These are phyloP conservation scores for Arthrobotrys musiformis DNA, from an alignment of 2,329 filamentous ascomycete genomes.

Conservation along the genomic window DNA sequence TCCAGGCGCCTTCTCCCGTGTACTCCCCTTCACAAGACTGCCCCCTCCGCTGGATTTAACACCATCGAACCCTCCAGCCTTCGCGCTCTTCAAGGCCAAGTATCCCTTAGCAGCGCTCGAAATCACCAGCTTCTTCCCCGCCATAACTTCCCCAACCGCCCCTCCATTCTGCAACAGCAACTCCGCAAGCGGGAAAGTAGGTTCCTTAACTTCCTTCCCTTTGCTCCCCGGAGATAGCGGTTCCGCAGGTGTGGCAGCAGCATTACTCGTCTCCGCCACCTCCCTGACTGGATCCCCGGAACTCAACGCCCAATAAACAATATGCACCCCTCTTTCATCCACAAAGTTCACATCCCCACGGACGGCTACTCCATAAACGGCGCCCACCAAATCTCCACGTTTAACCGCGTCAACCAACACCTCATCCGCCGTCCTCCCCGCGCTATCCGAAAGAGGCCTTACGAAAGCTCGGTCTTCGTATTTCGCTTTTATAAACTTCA, in stretches of 20 bases:
- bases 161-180: conserved; percentile 93
- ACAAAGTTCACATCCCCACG: conserved; percentile 85
- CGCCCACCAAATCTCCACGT: conserved; percentile 92
- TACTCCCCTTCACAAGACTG: conserved; percentile 66
- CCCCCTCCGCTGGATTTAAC: conserved; percentile 70
- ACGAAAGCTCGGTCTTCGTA: conserved; percentile 88
- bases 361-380: conserved; percentile 88
- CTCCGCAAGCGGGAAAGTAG: conserved; percentile 89
- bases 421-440: conserved; percentile 76
- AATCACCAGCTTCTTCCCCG: conserved; percentile 79
- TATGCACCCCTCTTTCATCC: conserved; percentile 87
- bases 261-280: conserved; percentile 49
- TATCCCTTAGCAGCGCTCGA: conserved; percentile 83
- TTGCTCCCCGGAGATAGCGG: conserved; percentile 59
- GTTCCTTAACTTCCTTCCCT: conserved; percentile 66
- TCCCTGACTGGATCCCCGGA: conserved; percentile 77
- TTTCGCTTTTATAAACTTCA: conserved; percentile 95
- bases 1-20: conserved; percentile 20
- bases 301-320: conserved; percentile 88
- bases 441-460: background rate
- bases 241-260: too few species aligned
- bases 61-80: conserved; percentile 63
- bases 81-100: conserved; percentile 78
- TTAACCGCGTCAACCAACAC: conserved; percentile 92
- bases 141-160: conserved; percentile 72